phyloP scores from a whole-genome alignment of 2,329 filamentous ascomycete species.

The Sclerotinia minor region DNA sequence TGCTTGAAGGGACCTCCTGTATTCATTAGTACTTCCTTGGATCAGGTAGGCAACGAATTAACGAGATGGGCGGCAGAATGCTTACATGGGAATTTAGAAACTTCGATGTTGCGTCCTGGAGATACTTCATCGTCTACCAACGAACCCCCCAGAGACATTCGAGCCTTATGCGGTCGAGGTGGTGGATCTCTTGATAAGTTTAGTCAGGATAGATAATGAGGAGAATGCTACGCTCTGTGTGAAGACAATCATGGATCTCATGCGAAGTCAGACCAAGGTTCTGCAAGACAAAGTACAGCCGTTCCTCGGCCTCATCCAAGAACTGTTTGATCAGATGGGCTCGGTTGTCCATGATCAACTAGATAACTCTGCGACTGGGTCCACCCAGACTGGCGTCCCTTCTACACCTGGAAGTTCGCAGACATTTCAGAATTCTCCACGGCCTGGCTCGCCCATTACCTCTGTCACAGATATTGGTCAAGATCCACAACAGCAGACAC shows the following conservation, averaged over 20 bases:
- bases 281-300: slow-evolving; percentile 80
- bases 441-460: slow-evolving; percentile 85
- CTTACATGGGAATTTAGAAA: slow-evolving; percentile 55
- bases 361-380: slow-evolving; percentile 68
- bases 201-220: slow-evolving; percentile 92
- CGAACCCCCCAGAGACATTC: slow-evolving; percentile 74
- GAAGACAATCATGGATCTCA: slow-evolving; percentile 96
- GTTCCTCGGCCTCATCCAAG: slow-evolving; percentile 88
- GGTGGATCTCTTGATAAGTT: slow-evolving; percentile 83
- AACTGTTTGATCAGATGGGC: slow-evolving; percentile 94
- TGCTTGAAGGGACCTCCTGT: slow-evolving; percentile 84
- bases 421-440: slow-evolving; percentile 76
- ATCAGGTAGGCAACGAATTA: slow-evolving; percentile 65
- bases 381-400: slow-evolving; percentile 55
- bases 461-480: slow-evolving; percentile 77
- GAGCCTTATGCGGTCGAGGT: slow-evolving; percentile 87
- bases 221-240: slow-evolving; percentile 98
- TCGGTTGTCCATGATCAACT: slow-evolving; percentile 93
- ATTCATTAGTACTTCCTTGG: slow-evolving; percentile 85
- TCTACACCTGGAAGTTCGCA: slow-evolving; percentile 66
- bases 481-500: slow-evolving; percentile 77
- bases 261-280: slow-evolving; percentile 86
- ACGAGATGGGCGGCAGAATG: slow-evolving; percentile 6
- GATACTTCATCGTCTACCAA: slow-evolving; percentile 82
- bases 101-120: slow-evolving; percentile 91